Percentiles rank a stretch among this genome's conserved stretches.
Evolutionary conservation across 768 basidiomycete species (phyloP).

Genomic region (Tricholoma terreum): DNA sequence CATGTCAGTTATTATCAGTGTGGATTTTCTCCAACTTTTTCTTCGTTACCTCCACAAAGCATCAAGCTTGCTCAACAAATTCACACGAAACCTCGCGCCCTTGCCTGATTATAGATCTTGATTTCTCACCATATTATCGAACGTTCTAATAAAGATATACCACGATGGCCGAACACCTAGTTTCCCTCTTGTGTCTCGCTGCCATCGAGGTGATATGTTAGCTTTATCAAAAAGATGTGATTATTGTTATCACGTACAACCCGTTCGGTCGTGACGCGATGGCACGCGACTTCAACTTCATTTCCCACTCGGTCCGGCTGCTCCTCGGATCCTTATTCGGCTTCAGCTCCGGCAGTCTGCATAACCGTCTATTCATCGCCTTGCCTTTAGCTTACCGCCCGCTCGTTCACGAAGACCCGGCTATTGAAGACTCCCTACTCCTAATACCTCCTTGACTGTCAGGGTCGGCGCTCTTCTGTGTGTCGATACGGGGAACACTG

Average conservation of each 20-base stretch:
- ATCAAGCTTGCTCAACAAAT: background rate
- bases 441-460: too few species aligned
- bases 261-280: too few species aligned
- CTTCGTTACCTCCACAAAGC: too few species aligned
- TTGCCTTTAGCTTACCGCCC: background rate
- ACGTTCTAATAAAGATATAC: background rate
- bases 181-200: background rate
- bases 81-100: background rate
- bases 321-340: background rate
- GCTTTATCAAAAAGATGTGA: too few species aligned
- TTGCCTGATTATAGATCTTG: background rate
- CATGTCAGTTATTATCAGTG: background rate
- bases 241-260: too few species aligned
- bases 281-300: too few species aligned
- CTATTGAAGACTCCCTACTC: background rate
- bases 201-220: background rate
- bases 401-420: background rate
- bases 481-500: background rate
- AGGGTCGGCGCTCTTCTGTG: too few species aligned
- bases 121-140: background rate
- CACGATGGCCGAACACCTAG: background rate
- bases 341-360: background rate
- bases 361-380: background rate
- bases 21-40: background rate
- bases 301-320: background rate